Evolutionary conservation across 2,329 filamentous ascomycete genomes (phyloP), one percentile per base, ranked within the genome.

Genomic region (Microcera coccophila): DNA sequence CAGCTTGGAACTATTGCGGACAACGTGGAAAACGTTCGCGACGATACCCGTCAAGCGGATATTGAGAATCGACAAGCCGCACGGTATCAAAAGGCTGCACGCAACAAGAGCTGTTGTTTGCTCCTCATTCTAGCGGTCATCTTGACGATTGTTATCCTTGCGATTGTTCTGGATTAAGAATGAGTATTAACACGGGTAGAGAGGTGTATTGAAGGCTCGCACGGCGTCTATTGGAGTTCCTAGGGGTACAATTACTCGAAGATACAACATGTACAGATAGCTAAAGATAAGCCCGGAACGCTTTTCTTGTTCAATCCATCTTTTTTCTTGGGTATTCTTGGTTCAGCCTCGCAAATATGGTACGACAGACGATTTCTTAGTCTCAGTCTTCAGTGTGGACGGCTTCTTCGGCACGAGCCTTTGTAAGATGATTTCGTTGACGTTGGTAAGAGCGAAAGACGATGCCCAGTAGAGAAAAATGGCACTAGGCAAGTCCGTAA

Each of bases 41-140:
- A 85, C 45, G 85, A 95, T 61, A 95, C 90, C 11, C 76, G 82
- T 41, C 89, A 89, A 29, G 94, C 91, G 32, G 89, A 96, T 63
- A 68, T 83, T 43, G 91, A 98, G 69, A 75, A 95, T 55, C 79
- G 87, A 49, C 85, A 85, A 57, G 93, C 93, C 15, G 89, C 85
- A 50, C 76, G 89, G 58, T 94, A 97, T 67, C 94, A 98, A 74
- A 95, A 90, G 77, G 90, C 89, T 49, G 93, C 93, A 20, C 80
- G 94, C 52, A 93, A 89, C 69, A 96, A 95, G 75, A 87, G 88
- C 31, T 98, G 91, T 65, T 96, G 90, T 64, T 70, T 98, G 62
- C 68, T 98, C 59, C 68, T 98, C 38, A 91, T 98, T 47, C 65
- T 98, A 60, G 84, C 86, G 2, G 80, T 98, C 36, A 93, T 98